These are phyloP conservation scores for Cladorrhinum samala DNA, from an alignment of 495 filamentous ascomycete genomes.

Conservation along the genomic window DNA sequence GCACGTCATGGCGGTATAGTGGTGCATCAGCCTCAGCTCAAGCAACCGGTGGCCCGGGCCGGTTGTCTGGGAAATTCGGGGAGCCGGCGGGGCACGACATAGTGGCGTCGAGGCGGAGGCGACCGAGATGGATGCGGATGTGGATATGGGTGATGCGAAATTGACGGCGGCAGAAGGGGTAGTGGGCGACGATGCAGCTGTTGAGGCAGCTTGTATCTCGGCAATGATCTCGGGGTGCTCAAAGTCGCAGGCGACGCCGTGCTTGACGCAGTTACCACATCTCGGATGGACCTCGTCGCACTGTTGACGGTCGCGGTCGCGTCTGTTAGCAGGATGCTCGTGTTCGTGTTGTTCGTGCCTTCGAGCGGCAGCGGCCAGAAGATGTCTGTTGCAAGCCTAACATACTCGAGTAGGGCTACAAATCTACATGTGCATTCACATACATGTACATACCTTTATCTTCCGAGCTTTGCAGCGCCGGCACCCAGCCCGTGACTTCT, in stretches of 20 bases:
- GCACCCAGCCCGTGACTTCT: conserved; percentile 57
- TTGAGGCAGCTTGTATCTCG: conserved; percentile 23
- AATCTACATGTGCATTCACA: neutral
- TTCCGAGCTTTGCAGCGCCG: conserved; percentile 55
- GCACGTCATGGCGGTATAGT: conserved; percentile 49
- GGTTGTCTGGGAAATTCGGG: conserved; percentile 29
- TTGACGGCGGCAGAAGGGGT: conserved; percentile 25
- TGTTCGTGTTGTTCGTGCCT: neutral
- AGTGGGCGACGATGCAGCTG: conserved; percentile 13
- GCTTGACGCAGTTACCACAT: conserved; percentile 58
- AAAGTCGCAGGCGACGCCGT: conserved; percentile 59
- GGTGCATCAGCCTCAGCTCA: conserved; percentile 49
- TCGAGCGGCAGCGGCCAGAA: neutral
- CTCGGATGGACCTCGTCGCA: conserved; percentile 58
- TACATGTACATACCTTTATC: conserved; percentile 53
- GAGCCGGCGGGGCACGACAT: conserved; percentile 33
- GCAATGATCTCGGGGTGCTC: conserved; percentile 39
- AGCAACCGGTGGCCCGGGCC: conserved; percentile 39
- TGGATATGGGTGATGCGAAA: conserved; percentile 26
- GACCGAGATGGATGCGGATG: conserved; percentile 21
- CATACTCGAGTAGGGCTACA: no score
- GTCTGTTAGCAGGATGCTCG: neutral
- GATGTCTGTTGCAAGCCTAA: neutral
- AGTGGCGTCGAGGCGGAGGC: conserved; percentile 23
- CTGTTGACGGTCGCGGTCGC: conserved; percentile 23